These are phyloP conservation scores for Kazachstania sp. DNA, from an alignment of 1,139 yeast genomes.

Conservation along the genomic window DNA sequence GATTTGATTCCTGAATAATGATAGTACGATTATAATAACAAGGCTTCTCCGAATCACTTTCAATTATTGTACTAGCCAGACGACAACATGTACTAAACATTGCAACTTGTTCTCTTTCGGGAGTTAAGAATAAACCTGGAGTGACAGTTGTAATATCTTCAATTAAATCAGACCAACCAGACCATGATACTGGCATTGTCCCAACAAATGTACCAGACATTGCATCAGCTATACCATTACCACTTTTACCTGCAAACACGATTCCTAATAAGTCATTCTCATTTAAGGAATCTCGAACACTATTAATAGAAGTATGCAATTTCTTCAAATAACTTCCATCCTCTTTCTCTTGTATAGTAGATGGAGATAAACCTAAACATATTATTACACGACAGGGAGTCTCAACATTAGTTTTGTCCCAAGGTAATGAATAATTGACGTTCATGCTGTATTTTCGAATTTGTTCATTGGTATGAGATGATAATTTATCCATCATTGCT, in stretches of 20 bases:
- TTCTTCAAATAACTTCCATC: conserved; percentile 5
- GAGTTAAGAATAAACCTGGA: conserved; percentile 6
- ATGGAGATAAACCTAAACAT: conserved; percentile 35
- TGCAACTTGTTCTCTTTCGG: conserved; percentile 7
- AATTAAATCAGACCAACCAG: conserved; percentile 47
- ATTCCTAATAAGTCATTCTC: conserved; percentile 46
- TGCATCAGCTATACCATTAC: conserved; percentile 30
- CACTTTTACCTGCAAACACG: conserved; percentile 45
- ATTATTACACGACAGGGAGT: conserved; percentile 42
- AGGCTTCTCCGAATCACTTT: conserved; percentile 1
- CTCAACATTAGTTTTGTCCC: conserved; percentile 34
- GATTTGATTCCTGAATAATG: neutral
- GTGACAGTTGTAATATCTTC: conserved; percentile 30
- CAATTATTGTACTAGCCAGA: conserved; percentile 10
- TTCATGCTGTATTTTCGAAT: neutral
- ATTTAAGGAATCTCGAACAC: conserved; percentile 32
- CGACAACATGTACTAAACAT: conserved; percentile 14
- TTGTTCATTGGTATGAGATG: conserved; percentile 1
- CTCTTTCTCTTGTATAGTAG: neutral
- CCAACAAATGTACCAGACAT: conserved; percentile 47
- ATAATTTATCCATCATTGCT: conserved; percentile 40
- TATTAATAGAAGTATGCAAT: conserved; percentile 20
- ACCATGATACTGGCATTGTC: conserved; percentile 44
- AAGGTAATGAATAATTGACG: conserved; percentile 13
- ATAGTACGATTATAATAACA: neutral